A percentile compares a stretch with the other conserved stretches of the same genome.
Conservation (phyloP, 768 basidiomycete genomes). For the Guyanaporus albipodus region DNA sequence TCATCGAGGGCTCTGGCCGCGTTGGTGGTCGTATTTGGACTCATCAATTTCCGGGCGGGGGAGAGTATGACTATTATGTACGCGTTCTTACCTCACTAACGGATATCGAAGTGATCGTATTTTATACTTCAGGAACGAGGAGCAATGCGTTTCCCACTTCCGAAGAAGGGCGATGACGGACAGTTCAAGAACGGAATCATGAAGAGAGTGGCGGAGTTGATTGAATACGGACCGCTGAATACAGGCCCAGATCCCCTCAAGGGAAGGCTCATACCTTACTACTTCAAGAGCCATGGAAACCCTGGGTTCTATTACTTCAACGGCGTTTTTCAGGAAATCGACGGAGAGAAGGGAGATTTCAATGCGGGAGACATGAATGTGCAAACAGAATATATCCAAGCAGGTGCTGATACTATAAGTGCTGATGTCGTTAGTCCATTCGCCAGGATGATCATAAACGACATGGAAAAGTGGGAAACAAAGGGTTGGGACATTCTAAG, state of each 20-base stretch:
- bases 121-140: constrained; percentile 34
- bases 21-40: constrained; percentile 44
- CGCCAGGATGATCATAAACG: constrained; percentile 12
- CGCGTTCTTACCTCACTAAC: constrained; percentile 8
- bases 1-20: constrained; percentile 20
- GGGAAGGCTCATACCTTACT: constrained; percentile 23
- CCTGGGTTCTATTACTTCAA: constrained; percentile 10
- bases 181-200: constrained; percentile 23
- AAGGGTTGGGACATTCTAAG: constrained; percentile 27
- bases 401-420: constrained; percentile 18
- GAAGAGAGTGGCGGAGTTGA: constrained; percentile 30
- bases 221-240: constrained; percentile 16
- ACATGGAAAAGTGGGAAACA: constrained; percentile 12
- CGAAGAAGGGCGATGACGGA: constrained; percentile 12
- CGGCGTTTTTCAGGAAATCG: neutral
- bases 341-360: constrained; percentile 1
- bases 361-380: constrained; percentile 8
- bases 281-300: constrained; percentile 6
- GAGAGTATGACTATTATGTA: constrained; percentile 36
- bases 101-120: neutral
- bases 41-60: constrained; percentile 33
- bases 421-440: constrained; percentile 21
- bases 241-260: constrained; percentile 5
- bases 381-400: constrained; percentile 5
- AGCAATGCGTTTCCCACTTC: constrained; percentile 38